Percentiles rank a stretch among this genome's conserved stretches.
Conservation (phyloP, 139 green algal genomes). For the Nannochloris sp. region DNA sequence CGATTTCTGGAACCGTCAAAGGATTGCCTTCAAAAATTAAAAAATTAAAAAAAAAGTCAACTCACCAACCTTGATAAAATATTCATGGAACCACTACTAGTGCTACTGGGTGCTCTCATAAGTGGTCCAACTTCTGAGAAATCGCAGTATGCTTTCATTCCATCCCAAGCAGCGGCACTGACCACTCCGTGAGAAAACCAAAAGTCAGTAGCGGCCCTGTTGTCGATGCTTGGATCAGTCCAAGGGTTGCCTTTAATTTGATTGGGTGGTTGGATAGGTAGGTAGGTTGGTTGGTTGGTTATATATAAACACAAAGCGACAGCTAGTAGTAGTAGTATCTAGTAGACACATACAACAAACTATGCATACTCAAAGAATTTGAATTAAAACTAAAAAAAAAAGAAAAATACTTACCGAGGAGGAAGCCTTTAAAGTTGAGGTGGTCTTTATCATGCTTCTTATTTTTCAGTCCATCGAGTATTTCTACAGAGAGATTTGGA, state of each 20-base stretch:
- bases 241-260: conserved; percentile 74
- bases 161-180: conserved; percentile 22
- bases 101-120: neutral
- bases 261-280: neutral
- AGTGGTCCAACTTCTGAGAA: conserved; percentile 40
- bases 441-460: neutral
- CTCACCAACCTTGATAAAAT: neutral
- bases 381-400: no score
- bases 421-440: conserved; percentile 65
- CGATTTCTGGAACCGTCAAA: conserved; percentile 64
- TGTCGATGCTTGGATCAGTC: conserved; percentile 71
- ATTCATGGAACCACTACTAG: neutral
- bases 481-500: conserved; percentile 47
- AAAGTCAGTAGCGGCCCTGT: conserved; percentile 58
- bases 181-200: conserved; percentile 69
- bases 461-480: conserved; percentile 46
- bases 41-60: neutral
- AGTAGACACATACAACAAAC: no score
- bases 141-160: conserved; percentile 41
- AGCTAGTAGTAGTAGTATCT: no score
- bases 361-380: no score
- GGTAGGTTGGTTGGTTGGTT: no score
- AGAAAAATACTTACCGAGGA: conserved; percentile 55
- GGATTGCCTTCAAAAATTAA: conserved; percentile 45
- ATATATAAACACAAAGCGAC: no score